These are phyloP conservation scores for Schrenkiella parvula DNA, from an alignment of 345 rosid species.

Conservation along the genomic window DNA sequence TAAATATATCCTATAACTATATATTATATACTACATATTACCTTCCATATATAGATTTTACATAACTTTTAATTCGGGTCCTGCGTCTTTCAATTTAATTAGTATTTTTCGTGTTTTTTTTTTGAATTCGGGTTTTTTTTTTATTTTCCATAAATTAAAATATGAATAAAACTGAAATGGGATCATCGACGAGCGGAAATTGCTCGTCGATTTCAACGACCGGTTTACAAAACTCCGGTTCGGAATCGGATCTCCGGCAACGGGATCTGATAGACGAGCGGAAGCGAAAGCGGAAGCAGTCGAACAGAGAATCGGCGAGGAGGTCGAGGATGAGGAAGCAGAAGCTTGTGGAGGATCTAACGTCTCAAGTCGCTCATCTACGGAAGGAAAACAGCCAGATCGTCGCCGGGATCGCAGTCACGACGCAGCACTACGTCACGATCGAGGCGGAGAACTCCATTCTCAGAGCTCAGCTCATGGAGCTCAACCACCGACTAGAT, in stretches of 20 bases:
- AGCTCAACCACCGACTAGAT: constrained; percentile 57
- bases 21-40: background rate
- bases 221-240: constrained; percentile 43
- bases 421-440: constrained; percentile 43
- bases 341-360: constrained; percentile 61
- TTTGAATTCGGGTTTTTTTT: background rate
- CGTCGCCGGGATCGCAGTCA: constrained; percentile 41
- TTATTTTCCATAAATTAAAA: background rate
- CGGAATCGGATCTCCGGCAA: constrained; percentile 52
- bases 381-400: constrained; percentile 46
- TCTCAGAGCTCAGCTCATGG: constrained; percentile 62
- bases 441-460: constrained; percentile 70
- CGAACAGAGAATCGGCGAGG: constrained; percentile 87
- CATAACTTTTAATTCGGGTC: background rate
- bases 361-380: constrained; percentile 40
- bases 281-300: constrained; percentile 71
- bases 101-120: background rate
- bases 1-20: background rate
- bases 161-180: constrained; percentile 48
- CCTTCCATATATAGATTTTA: background rate
- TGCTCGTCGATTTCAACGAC: constrained; percentile 26
- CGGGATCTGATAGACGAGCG: constrained; percentile 46
- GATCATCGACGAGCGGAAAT: constrained; percentile 38
- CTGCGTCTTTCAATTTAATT: constrained; percentile 11
- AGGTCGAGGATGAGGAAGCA: constrained; percentile 88